Evolutionary conservation across 1,139 yeast species (phyloP).

Genomic region (Ogataea hybrid): DNA sequence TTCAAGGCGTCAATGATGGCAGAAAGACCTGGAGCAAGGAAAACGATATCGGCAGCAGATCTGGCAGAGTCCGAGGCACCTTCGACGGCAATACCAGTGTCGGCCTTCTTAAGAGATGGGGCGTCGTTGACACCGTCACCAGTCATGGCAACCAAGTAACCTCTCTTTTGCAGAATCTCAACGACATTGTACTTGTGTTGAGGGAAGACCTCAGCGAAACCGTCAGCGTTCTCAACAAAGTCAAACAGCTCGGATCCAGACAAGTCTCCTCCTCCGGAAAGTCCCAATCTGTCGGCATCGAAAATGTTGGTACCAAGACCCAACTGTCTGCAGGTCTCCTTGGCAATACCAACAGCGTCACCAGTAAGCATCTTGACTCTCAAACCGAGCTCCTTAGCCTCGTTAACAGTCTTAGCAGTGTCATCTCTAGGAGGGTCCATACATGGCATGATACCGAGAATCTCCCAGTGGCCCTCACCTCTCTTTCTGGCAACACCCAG

Average conservation of each 20-base stretch:
- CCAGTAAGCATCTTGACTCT: conserved; percentile 98
- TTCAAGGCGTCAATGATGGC: conserved; percentile 92
- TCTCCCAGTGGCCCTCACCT: conserved; percentile 99
- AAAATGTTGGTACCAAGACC: conserved; percentile 96
- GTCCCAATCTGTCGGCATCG: conserved; percentile 96
- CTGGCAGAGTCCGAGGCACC: conserved; percentile 97
- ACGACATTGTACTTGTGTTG: conserved; percentile 94
- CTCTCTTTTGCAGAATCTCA: conserved; percentile 86
- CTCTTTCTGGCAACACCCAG: conserved; percentile 99
- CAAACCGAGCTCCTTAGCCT: conserved; percentile 91
- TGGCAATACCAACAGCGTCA: conserved; percentile 99
- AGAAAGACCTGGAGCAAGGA: conserved; percentile 95
- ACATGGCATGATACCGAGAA: conserved; percentile 97
- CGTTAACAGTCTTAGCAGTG: conserved; percentile 93
- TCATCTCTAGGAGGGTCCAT: conserved; percentile 99
- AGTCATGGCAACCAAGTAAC: conserved; percentile 96
- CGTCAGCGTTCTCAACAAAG: conserved; percentile 94
- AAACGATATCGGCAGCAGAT: conserved; percentile 95
- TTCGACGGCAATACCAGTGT: conserved; percentile 96
- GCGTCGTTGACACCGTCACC: conserved; percentile 99
- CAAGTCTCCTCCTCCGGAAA: conserved; percentile 95
- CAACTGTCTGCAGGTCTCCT: conserved; percentile 97
- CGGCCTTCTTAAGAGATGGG: conserved; percentile 94
- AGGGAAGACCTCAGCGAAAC: conserved; percentile 97
- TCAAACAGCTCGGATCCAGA: conserved; percentile 96